Percentiles rank a stretch among this genome's conserved stretches.
These are phyloP conservation scores for Diaporthe sp. DNA, from an alignment of 2,329 filamentous ascomycete species.

Conservation along the genomic window DNA sequence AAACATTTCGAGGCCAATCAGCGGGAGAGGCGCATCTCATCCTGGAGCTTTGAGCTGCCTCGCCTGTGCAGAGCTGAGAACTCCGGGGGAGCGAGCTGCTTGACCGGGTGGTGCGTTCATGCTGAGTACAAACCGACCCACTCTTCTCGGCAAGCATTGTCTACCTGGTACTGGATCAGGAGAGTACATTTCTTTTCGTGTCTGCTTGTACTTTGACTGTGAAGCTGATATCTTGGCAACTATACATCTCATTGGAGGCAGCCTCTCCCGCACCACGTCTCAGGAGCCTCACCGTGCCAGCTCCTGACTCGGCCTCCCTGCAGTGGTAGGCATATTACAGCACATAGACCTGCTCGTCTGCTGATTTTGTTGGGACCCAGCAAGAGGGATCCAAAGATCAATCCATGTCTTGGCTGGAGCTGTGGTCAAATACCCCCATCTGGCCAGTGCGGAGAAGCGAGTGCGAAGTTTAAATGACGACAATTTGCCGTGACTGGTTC, in stretches of 20 bases:
- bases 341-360: not conserved
- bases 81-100: not conserved
- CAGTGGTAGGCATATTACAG: not conserved
- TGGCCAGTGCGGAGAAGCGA: slow-evolving; percentile 28
- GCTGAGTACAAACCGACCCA: slow-evolving; percentile 13
- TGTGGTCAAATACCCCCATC: not conserved
- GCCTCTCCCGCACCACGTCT: slow-evolving; percentile 5
- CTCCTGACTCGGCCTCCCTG: slow-evolving; percentile 33
- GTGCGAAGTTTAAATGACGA: slow-evolving; percentile 32
- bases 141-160: slow-evolving; percentile 1
- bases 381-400: not conserved
- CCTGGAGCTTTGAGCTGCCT: slow-evolving; percentile 22
- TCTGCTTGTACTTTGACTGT: slow-evolving; percentile 10
- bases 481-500: slow-evolving; percentile 32
- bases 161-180: slow-evolving; percentile 14
- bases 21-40: not conserved
- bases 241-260: slow-evolving; percentile 28
- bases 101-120: not conserved
- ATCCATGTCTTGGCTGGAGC: not conserved
- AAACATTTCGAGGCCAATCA: slow-evolving; percentile 29
- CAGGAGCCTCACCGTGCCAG: slow-evolving; percentile 25
- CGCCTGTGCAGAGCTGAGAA: slow-evolving; percentile 23
- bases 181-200: slow-evolving; percentile 4
- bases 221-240: slow-evolving; percentile 14
- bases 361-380: slow-evolving; percentile 12